Evolutionary conservation across 1,284 basidiomycete species (phyloP).

Genomic region (Clitocybe nebularis): DNA sequence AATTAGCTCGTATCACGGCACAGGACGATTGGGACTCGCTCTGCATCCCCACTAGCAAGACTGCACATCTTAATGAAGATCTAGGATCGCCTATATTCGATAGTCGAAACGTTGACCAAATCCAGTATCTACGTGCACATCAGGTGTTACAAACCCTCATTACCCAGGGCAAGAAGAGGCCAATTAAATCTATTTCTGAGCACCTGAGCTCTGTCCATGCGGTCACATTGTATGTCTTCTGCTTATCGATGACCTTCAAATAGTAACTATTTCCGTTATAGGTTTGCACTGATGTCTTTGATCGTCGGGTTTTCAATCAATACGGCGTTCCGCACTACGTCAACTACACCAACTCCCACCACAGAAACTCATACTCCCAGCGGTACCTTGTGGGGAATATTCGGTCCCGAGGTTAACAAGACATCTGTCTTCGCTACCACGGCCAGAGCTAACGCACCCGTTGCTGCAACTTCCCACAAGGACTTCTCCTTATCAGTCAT

Average conservation of each 20-base stretch:
- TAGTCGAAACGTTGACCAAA: conserved; percentile 36
- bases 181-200: conserved; percentile 31
- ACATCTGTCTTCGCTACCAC: conserved; percentile 32
- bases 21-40: conserved; percentile 48
- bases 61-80: conserved; percentile 32
- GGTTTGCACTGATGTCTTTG: conserved; percentile 63
- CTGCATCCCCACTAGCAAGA: conserved; percentile 37
- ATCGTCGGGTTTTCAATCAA: conserved; percentile 64
- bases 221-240: conserved; percentile 53
- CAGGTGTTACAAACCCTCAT: conserved; percentile 45
- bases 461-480: conserved; percentile 44
- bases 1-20: conserved; percentile 31
- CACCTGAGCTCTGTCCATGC: conserved; percentile 48
- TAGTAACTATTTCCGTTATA: conserved; percentile 23
- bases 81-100: conserved; percentile 40
- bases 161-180: conserved; percentile 30
- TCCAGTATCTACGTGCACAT: conserved; percentile 40
- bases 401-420: conserved; percentile 31
- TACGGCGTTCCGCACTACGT: conserved; percentile 39
- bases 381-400: conserved; percentile 29
- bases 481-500: conserved; percentile 57
- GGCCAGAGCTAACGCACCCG: conserved; percentile 25
- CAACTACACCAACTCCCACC: conserved; percentile 32
- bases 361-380: conserved; percentile 27
- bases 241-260: conserved; percentile 8